These are phyloP conservation scores for Rhodotorula sp. DNA, from an alignment of 1,284 basidiomycete genomes.

Conservation along the genomic window DNA sequence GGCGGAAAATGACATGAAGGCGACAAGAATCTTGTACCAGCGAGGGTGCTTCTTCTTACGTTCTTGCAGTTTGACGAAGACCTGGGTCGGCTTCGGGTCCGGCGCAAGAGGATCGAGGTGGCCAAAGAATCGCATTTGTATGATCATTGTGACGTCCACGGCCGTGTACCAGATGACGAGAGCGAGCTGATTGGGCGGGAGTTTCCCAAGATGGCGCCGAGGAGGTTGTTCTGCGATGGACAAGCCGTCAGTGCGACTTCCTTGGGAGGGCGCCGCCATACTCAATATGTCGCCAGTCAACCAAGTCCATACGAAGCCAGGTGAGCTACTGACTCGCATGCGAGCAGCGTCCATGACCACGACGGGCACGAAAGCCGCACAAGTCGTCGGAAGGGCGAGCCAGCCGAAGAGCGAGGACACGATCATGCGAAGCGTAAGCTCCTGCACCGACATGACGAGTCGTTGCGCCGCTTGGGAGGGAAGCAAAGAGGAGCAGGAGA, in stretches of 20 bases:
- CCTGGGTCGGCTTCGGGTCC: too few species aligned
- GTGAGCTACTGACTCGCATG: not conserved
- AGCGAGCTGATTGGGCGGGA: not conserved
- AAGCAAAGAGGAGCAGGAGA: not conserved
- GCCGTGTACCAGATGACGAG: constrained; percentile 1
- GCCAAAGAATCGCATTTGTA: not conserved
- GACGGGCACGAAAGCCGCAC: constrained; percentile 10
- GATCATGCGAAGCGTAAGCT: not conserved
- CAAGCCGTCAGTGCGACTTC: not conserved
- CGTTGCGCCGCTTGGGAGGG: too few species aligned
- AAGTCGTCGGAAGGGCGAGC: not conserved
- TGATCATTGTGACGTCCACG: not conserved
- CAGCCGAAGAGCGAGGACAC: constrained; percentile 1
- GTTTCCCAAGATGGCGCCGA: not conserved
- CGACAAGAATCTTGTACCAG: not conserved
- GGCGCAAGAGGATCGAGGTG: not conserved
- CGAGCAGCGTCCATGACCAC: not conserved
- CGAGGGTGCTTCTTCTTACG: not conserved
- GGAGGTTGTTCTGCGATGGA: not conserved
- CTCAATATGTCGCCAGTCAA: not conserved
- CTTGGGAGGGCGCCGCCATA: too few species aligned
- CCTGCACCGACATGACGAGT: too few species aligned
- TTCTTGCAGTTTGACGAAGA: not conserved
- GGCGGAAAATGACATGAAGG: not conserved
- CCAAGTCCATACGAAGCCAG: constrained; percentile 7